These are phyloP conservation scores for Xerocomellus chrysenteron DNA, from an alignment of 768 basidiomycete species.

Conservation along the genomic window DNA sequence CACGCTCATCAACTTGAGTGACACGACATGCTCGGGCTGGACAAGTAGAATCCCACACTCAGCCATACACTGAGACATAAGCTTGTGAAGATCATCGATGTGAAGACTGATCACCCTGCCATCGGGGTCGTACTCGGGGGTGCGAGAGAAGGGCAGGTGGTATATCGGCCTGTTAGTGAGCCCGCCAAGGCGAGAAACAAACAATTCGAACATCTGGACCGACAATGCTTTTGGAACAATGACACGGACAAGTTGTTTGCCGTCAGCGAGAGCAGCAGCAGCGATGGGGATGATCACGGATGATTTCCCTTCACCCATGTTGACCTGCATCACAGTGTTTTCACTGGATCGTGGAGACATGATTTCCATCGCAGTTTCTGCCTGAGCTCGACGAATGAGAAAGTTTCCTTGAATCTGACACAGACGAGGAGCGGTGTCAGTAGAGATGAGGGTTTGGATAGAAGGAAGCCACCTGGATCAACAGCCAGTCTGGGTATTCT, in stretches of 20 bases:
- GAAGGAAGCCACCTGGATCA: neutral
- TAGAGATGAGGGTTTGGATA: neutral
- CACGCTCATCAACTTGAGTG: conserved; percentile 43
- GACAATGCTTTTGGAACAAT: conserved; percentile 44
- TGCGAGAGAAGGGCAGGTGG: conserved; percentile 46
- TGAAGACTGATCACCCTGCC: too few relatives aligned
- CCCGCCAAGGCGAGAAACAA: conserved; percentile 40
- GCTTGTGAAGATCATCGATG: conserved; percentile 20
- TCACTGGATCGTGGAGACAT: conserved; percentile 32
- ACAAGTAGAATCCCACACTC: conserved; percentile 40
- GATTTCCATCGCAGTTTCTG: conserved; percentile 42
- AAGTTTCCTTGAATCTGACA: neutral
- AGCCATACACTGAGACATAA: conserved; percentile 38
- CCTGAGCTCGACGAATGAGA: neutral
- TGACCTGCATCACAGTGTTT: conserved; percentile 46
- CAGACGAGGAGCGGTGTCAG: conserved; percentile 29
- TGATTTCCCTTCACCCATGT: conserved; percentile 57
- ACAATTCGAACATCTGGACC: conserved; percentile 43
- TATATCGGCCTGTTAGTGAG: conserved; percentile 45
- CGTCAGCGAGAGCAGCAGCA: conserved; percentile 40
- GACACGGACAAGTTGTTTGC: conserved; percentile 41
- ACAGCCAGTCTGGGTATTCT: neutral
- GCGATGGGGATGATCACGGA: conserved; percentile 45
- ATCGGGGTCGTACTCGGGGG: too few relatives aligned
- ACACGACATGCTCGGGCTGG: conserved; percentile 53